A percentile compares a stretch with the other conserved stretches of the same genome.
Evolutionary conservation across 2,329 filamentous ascomycete species (phyloP).

Genomic region (Fusarium verrucosum): DNA sequence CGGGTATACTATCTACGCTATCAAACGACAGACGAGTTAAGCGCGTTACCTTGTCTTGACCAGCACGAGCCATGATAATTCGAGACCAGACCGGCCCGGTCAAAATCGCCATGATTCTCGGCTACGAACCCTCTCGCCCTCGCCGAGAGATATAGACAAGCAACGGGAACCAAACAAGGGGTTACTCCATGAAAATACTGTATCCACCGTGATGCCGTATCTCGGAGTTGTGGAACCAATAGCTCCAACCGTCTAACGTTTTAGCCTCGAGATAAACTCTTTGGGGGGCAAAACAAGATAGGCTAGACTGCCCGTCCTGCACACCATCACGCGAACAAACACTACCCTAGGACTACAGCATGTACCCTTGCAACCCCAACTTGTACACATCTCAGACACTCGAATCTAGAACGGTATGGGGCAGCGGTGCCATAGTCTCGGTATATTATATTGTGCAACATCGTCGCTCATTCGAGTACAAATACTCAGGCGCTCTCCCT

Average conservation of each 20-base stretch:
- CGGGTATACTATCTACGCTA: not conserved
- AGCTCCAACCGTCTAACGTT: not conserved
- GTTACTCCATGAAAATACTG: conserved; percentile 25
- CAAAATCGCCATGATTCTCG: conserved; percentile 5
- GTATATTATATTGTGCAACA: conserved; percentile 6
- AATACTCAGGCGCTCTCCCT: conserved; percentile 23
- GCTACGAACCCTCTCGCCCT: conserved; percentile 20
- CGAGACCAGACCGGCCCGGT: conserved; percentile 24
- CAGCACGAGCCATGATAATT: conserved; percentile 20
- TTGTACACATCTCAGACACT: conserved; percentile 8
- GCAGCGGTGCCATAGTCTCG: conserved; percentile 7
- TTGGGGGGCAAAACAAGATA: conserved; percentile 11
- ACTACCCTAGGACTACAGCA: not conserved
- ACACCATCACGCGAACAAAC: conserved; percentile 25
- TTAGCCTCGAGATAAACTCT: conserved; percentile 32
- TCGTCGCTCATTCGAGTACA: conserved; percentile 26
- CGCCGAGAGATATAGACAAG: conserved; percentile 18
- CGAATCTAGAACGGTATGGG: conserved; percentile 32
- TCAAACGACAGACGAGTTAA: conserved; percentile 17
- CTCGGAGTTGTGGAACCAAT: conserved; percentile 11
- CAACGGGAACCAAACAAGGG: conserved; percentile 29
- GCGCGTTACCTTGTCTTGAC: conserved; percentile 9
- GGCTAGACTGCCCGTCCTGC: conserved; percentile 34
- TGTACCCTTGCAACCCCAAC: conserved; percentile 8
- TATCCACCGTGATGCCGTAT: conserved; percentile 30